Conservation (phyloP, 2,329 filamentous ascomycete species). For the Alternaria triticimaculans region DNA sequence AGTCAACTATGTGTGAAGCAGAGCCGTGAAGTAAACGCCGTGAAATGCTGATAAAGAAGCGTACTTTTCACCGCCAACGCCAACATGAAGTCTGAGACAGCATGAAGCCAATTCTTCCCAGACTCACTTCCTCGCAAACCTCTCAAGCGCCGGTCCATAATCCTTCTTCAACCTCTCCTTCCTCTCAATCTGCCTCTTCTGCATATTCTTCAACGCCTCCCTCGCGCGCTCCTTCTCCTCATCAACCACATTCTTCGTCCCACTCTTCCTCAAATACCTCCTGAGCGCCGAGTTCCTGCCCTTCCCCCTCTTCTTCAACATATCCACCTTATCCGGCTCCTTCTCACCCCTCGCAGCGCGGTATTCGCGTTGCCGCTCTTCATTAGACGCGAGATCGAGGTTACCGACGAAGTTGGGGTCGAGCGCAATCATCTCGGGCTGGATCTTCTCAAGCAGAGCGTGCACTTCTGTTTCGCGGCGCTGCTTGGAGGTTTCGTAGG, state of each 20-base stretch:
- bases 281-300: slow-evolving; percentile 90
- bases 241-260: slow-evolving; percentile 92
- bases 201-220: slow-evolving; percentile 69
- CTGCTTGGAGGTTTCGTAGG: slow-evolving; percentile 92
- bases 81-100: neutral
- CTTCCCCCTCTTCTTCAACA: slow-evolving; percentile 76
- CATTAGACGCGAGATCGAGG: slow-evolving; percentile 79
- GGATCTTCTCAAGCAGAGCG: slow-evolving; percentile 87
- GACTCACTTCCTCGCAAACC: slow-evolving; percentile 74
- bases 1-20: neutral
- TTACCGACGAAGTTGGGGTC: slow-evolving; percentile 92
- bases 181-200: slow-evolving; percentile 36
- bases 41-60: slow-evolving; percentile 10
- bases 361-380: slow-evolving; percentile 77
- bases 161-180: slow-evolving; percentile 66
- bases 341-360: slow-evolving; percentile 73
- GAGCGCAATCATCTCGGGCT: slow-evolving; percentile 95
- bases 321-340: slow-evolving; percentile 63
- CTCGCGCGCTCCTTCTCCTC: slow-evolving; percentile 89
- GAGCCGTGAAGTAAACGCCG: slow-evolving; percentile 12
- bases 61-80: neutral
- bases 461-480: slow-evolving; percentile 92
- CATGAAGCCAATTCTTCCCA: neutral
- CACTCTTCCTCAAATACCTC: slow-evolving; percentile 90
- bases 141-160: slow-evolving; percentile 81